These are phyloP conservation scores for Picochlorum sp. DNA, from an alignment of 139 green algal species.

Conservation along the genomic window DNA sequence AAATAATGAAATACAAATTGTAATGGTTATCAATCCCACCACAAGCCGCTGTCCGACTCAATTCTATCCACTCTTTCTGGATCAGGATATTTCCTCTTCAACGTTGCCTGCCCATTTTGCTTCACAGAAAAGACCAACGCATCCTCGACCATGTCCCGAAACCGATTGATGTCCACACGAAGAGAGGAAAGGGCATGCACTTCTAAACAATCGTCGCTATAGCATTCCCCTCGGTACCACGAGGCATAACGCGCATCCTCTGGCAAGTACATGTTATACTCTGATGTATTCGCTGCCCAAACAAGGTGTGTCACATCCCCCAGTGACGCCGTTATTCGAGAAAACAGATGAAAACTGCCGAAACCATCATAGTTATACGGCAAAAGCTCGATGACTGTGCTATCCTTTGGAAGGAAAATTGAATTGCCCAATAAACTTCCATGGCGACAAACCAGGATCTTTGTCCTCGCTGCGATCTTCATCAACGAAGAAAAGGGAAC, in stretches of 20 bases:
- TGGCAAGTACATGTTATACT: conserved; percentile 21
- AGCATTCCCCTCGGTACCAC: neutral
- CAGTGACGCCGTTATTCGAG: conserved; percentile 49
- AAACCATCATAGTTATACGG: conserved; percentile 79
- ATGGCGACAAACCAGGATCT: conserved; percentile 62
- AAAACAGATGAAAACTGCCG: conserved; percentile 50
- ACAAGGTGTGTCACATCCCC: conserved; percentile 69
- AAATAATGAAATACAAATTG: neutral
- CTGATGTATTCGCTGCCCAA: conserved; percentile 36
- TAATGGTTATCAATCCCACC: neutral
- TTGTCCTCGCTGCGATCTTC: conserved; percentile 38
- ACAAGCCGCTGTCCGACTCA: neutral
- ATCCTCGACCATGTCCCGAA: too few relatives aligned
- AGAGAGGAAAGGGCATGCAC: too few relatives aligned
- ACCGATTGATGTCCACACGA: too few relatives aligned
- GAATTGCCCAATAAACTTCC: conserved; percentile 50
- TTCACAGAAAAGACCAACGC: too few relatives aligned
- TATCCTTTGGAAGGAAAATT: conserved; percentile 47
- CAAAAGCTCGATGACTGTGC: conserved; percentile 52
- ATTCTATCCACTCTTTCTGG: too few relatives aligned
- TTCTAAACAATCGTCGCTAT: too few relatives aligned
- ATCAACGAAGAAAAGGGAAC: conserved; percentile 57
- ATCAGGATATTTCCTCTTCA: too few relatives aligned
- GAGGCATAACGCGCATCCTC: neutral
- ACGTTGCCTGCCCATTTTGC: too few relatives aligned